A percentile compares a stretch with the other conserved stretches of the same genome.
phyloP scores from a whole-genome alignment of 805 yeast genomes.

The Monosporozyma unispora region DNA sequence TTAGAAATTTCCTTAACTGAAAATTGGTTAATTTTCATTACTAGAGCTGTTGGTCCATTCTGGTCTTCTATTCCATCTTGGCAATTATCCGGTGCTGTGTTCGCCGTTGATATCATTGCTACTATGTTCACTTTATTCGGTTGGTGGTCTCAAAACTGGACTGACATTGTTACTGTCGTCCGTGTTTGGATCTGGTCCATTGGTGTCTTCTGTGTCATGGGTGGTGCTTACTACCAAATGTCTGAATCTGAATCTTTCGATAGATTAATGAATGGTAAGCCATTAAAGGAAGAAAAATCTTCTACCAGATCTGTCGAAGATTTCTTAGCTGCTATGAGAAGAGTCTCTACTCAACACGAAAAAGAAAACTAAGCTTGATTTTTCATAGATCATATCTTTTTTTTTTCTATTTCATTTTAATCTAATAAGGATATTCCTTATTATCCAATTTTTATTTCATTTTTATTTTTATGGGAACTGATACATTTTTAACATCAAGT shows the following conservation, averaged over 20 bases:
- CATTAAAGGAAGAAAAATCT: conserved; percentile 47
- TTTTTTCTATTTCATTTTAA: neutral
- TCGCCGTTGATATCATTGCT: conserved; percentile 81
- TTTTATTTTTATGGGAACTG: conserved; percentile 10
- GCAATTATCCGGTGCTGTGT: conserved; percentile 93
- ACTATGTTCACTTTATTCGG: conserved; percentile 90
- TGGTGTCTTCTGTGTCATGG: conserved; percentile 93
- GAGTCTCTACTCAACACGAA: conserved; percentile 86
- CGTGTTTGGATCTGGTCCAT: conserved; percentile 93
- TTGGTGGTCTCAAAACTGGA: conserved; percentile 97
- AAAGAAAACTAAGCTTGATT: conserved; percentile 46
- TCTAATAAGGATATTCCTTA: conserved; percentile 1
- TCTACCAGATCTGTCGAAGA: conserved; percentile 69
- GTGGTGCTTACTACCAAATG: conserved; percentile 95
- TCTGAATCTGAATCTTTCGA: conserved; percentile 71
- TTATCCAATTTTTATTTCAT: neutral
- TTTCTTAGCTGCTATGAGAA: conserved; percentile 77
- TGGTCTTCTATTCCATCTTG: conserved; percentile 95
- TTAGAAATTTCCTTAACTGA: conserved; percentile 90
- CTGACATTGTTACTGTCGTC: conserved; percentile 89
- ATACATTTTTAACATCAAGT: conserved; percentile 7
- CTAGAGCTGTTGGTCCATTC: conserved; percentile 97
- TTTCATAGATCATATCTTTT: conserved; percentile 1
- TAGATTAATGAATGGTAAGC: conserved; percentile 76
- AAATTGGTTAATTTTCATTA: conserved; percentile 94